Evolutionary conservation across 495 filamentous ascomycete species (phyloP).

Genomic region (Choiromyces venosus): DNA sequence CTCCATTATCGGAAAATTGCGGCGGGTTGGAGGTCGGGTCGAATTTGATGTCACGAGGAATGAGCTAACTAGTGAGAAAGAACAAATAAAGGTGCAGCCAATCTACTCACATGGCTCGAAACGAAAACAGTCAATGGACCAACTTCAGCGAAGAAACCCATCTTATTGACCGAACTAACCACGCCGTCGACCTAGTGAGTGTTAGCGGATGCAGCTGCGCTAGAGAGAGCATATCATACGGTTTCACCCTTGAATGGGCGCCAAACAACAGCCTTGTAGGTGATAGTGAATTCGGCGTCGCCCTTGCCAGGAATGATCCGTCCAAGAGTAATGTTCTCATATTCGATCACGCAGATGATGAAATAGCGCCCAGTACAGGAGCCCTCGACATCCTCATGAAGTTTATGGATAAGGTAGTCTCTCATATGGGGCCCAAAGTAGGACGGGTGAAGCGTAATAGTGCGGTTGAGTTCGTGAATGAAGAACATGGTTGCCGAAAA

Average conservation of each 20-base stretch:
- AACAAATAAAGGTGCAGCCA: slow-evolving; percentile 18
- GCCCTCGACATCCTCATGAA: slow-evolving; percentile 88
- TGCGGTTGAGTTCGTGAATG: slow-evolving; percentile 87
- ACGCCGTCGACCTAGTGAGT: slow-evolving; percentile 77
- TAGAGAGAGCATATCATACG: slow-evolving; percentile 52
- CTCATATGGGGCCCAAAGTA: slow-evolving; percentile 90
- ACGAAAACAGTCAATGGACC: slow-evolving; percentile 87
- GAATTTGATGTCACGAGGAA: slow-evolving; percentile 86
- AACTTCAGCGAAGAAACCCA: slow-evolving; percentile 86
- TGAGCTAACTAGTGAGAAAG: slow-evolving; percentile 58
- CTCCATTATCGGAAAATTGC: slow-evolving; percentile 79
- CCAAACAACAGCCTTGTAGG: slow-evolving; percentile 95
- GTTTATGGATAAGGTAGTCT: slow-evolving; percentile 74
- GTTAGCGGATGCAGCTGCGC: background rate
- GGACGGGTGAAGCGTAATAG: slow-evolving; percentile 89
- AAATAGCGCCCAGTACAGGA: slow-evolving; percentile 88
- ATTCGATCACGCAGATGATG: slow-evolving; percentile 93
- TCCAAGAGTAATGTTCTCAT: slow-evolving; percentile 84
- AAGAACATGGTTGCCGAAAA: slow-evolving; percentile 75
- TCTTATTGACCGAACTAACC: slow-evolving; percentile 79
- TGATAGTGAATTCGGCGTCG: slow-evolving; percentile 86
- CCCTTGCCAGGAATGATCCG: slow-evolving; percentile 84
- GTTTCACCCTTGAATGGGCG: slow-evolving; percentile 94
- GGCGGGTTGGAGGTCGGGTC: slow-evolving; percentile 83
- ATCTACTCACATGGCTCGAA: slow-evolving; percentile 65